A percentile compares a stretch with the other conserved stretches of the same genome.
phyloP scores from a whole-genome alignment of 495 filamentous ascomycete species.

The Annulohypoxylon bovei region DNA sequence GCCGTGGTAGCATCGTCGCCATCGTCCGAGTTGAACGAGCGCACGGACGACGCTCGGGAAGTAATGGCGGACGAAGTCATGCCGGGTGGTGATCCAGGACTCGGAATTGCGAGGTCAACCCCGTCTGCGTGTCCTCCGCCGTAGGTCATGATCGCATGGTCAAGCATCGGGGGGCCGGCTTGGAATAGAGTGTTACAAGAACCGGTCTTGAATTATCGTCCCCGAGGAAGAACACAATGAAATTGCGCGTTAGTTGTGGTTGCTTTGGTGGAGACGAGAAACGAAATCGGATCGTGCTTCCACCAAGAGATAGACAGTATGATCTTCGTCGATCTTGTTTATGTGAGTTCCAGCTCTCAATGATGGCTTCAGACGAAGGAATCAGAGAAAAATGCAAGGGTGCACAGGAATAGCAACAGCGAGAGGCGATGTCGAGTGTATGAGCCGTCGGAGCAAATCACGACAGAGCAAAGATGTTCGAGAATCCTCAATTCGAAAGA shows the following conservation, averaged over 20 bases:
- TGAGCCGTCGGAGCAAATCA: conserved; percentile 12
- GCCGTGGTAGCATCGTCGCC: conserved; percentile 68
- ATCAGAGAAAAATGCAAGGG: conserved; percentile 20
- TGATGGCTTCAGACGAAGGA: conserved; percentile 23
- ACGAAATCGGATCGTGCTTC: conserved; percentile 28
- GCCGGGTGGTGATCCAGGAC: conserved; percentile 83
- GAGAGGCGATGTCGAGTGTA: conserved; percentile 12
- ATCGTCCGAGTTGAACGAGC: conserved; percentile 73
- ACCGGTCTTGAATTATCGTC: not conserved
- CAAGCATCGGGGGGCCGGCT: conserved; percentile 30
- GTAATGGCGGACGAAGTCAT: conserved; percentile 82
- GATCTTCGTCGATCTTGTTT: conserved; percentile 44
- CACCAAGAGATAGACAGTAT: conserved; percentile 9
- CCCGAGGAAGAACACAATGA: conserved; percentile 4
- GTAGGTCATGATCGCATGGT: conserved; percentile 70
- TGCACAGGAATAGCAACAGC: conserved; percentile 36
- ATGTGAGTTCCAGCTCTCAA: not conserved
- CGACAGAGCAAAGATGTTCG: conserved; percentile 4
- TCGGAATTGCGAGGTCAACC: conserved; percentile 56
- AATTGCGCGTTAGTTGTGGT: conserved; percentile 2
- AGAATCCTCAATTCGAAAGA: conserved; percentile 8
- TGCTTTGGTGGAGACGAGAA: conserved; percentile 12
- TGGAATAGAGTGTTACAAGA: not conserved
- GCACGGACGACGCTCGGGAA: conserved; percentile 89
- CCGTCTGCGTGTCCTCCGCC: conserved; percentile 49